These are phyloP conservation scores for Monilinia fructicola DNA, from an alignment of 2,329 filamentous ascomycete genomes.

Conservation along the genomic window DNA sequence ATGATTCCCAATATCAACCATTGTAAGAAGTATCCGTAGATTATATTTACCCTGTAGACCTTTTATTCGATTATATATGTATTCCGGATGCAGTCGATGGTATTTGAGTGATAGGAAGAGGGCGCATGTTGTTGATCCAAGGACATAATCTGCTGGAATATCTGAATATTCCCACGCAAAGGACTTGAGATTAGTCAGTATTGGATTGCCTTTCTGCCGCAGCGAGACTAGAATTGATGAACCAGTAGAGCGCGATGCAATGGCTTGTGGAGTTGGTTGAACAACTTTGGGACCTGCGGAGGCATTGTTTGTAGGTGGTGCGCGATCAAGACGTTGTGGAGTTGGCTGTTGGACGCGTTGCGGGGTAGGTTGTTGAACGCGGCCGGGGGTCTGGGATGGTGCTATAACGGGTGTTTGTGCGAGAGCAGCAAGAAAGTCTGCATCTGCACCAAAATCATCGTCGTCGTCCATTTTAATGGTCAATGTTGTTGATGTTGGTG, in stretches of 20 bases:
- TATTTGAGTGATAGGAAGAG: slow-evolving; percentile 95
- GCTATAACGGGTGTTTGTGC: slow-evolving; percentile 46
- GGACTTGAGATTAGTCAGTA: slow-evolving; percentile 77
- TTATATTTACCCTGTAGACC: slow-evolving; percentile 82
- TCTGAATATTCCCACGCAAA: slow-evolving; percentile 96
- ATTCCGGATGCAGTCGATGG: slow-evolving; percentile 94
- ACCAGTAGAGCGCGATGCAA: slow-evolving; percentile 63
- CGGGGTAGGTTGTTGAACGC: slow-evolving; percentile 43
- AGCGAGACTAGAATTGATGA: slow-evolving; percentile 87
- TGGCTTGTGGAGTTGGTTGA: slow-evolving; percentile 85
- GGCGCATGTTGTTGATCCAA: slow-evolving; percentile 84
- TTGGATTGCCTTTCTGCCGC: slow-evolving; percentile 91
- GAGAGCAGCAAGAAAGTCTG: slow-evolving; percentile 56
- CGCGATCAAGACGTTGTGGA: slow-evolving; percentile 57
- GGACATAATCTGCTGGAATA: slow-evolving; percentile 89
- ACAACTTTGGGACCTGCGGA: slow-evolving; percentile 58
- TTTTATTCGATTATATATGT: slow-evolving; percentile 91
- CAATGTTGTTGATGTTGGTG: neutral
- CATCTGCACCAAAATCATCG: slow-evolving; percentile 56
- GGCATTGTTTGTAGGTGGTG: slow-evolving; percentile 42
- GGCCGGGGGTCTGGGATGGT: slow-evolving; percentile 29
- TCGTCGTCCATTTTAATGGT: slow-evolving; percentile 47
- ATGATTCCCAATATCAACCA: slow-evolving; percentile 95
- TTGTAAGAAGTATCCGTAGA: slow-evolving; percentile 79
- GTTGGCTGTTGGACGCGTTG: slow-evolving; percentile 47